Evolutionary conservation across 2,329 filamentous ascomycete species (phyloP), one percentile per base, ranked within the genome.

Genomic region (Hawksworthiomyces lignivorus): DNA sequence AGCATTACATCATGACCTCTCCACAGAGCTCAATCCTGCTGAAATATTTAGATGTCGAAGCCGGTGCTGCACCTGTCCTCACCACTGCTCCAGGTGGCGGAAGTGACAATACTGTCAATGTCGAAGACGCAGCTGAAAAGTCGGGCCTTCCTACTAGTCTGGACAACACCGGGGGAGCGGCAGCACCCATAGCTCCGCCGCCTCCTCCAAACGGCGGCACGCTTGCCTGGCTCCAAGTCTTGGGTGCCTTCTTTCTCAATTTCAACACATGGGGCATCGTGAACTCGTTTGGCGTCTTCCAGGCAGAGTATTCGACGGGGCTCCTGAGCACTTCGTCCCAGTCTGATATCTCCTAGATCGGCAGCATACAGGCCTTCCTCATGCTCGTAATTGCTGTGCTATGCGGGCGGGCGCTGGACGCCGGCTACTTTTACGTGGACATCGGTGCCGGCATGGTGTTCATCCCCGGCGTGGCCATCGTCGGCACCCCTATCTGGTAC

Each of bases 381-480:
- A 58, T 75, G 24, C 52, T 68, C 22, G 52, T 67, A 5, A 52
- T 63, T 5, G 66, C 67, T 10, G 52, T 65, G 7, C 34, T 70
- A 6, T 55, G 62, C 3, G 73, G 73, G 0, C 68, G 65, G 1
- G 49, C 72, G 0, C 68, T 63, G 36, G 72, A 76, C 52, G 57
- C 59, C 4, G 73, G 73, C 6, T 62, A 68, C 45, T 61, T 69
- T 27, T 58, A 60, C 10, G 67, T 72, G 18, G 76, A 77, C 0
- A 57, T 81, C 2, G 77, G 77, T 2, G 63, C 65, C 52, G 69
- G 76, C 2, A 57, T 78, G 41, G 61, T 77, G 49, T 75, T 77
- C 58, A 65, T 68, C 35, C 69, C 77, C 19, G 69, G 67, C 15
- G 52, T 75, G 22, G 67, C 72, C 19, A 59, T 79, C 21, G 62